A percentile compares a stretch with the other conserved stretches of the same genome.
These are phyloP conservation scores for Bacidia gigantensis DNA, from an alignment of 495 filamentous ascomycete genomes.

Conservation along the genomic window DNA sequence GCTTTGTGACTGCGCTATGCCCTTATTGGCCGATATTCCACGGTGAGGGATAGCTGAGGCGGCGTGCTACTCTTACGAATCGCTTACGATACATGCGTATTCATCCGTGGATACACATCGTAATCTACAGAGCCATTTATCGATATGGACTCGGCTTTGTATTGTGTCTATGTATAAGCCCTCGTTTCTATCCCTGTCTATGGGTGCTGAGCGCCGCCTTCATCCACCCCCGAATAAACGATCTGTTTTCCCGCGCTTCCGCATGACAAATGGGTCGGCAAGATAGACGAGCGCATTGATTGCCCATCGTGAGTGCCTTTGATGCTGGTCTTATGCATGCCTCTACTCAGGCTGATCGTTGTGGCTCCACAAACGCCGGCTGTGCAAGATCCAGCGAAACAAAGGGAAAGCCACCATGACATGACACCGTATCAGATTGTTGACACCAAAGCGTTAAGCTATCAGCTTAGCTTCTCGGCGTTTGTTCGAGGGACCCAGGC, in stretches of 20 bases:
- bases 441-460: background rate
- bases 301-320: too few species aligned
- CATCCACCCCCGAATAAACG: background rate
- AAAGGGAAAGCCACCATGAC: background rate
- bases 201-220: background rate
- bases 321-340: background rate
- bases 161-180: background rate
- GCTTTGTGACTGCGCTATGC: slow-evolving; percentile 2
- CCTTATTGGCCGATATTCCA: background rate
- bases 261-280: background rate
- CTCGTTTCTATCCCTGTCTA: background rate
- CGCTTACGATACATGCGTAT: background rate
- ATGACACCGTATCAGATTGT: background rate
- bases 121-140: background rate
- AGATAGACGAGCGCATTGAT: background rate
- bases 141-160: background rate
- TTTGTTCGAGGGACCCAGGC: background rate
- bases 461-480: background rate
- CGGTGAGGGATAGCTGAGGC: background rate
- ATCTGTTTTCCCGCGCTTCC: background rate
- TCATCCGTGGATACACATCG: background rate
- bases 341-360: background rate
- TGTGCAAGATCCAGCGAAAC: background rate
- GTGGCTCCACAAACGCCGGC: background rate
- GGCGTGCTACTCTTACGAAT: background rate